A percentile compares a stretch with the other conserved stretches of the same genome.
These are phyloP conservation scores for Salvia miltiorrhiza DNA, from an alignment of 257 asterid species.

Conservation along the genomic window DNA sequence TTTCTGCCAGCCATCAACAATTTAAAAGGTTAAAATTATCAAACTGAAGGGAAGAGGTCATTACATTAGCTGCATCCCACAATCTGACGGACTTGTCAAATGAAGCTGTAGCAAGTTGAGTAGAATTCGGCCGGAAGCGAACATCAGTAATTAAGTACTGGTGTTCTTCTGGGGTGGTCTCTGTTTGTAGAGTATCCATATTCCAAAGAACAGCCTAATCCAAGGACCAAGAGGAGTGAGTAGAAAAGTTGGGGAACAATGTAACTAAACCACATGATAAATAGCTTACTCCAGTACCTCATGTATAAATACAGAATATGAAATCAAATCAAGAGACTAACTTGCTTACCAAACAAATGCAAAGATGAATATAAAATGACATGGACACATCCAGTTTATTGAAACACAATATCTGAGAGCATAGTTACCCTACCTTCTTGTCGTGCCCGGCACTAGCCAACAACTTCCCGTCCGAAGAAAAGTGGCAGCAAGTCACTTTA, in stretches of 20 bases:
- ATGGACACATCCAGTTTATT: slow-evolving; percentile 4
- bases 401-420: neutral
- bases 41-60: slow-evolving; percentile 19
- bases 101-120: slow-evolving; percentile 89
- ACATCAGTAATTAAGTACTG: slow-evolving; percentile 77
- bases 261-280: neutral
- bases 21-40: neutral
- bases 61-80: slow-evolving; percentile 98
- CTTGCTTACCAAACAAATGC: neutral
- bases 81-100: slow-evolving; percentile 84
- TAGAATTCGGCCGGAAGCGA: slow-evolving; percentile 92
- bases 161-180: slow-evolving; percentile 69
- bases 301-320: neutral
- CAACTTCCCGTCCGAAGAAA: slow-evolving; percentile 94
- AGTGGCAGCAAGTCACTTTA: slow-evolving; percentile 93
- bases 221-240: slow-evolving; percentile 12
- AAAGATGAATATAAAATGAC: neutral
- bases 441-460: slow-evolving; percentile 98
- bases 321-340: neutral
- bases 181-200: slow-evolving; percentile 86
- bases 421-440: slow-evolving; percentile 55
- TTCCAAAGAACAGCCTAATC: slow-evolving; percentile 93
- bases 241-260: neutral
- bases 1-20: neutral
- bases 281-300: neutral